Evolutionary conservation across 306 rosid genomes (phyloP).

Genomic region (Trifolium fragiferum): DNA sequence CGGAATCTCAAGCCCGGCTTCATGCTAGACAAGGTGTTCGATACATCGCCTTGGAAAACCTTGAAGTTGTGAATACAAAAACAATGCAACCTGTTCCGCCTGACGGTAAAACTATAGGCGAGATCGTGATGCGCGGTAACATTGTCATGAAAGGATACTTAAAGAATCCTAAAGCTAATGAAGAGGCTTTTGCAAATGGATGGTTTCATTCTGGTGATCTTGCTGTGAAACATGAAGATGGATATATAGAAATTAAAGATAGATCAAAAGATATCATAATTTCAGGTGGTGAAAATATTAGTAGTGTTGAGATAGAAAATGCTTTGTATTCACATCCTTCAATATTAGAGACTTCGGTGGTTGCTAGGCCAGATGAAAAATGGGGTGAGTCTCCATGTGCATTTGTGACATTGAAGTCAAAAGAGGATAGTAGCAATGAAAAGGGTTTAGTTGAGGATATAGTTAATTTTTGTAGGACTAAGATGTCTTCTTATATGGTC

Average conservation of each 20-base stretch:
- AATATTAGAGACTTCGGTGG: not conserved
- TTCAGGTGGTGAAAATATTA: constrained; percentile 1
- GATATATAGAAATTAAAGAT: not conserved
- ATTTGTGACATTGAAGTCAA: not conserved
- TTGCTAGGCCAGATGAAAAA: not conserved
- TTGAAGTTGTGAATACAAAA: not conserved
- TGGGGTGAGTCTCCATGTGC: constrained; percentile 14
- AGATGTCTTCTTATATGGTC: not conserved
- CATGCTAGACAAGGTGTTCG: not conserved
- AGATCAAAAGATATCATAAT: not conserved
- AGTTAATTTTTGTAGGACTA: not conserved
- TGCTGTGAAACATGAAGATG: constrained; percentile 8
- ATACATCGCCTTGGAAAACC: not conserved
- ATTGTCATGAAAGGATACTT: not conserved
- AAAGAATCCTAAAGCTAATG: not conserved
- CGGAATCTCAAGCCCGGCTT: not conserved
- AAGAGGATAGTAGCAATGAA: not conserved
- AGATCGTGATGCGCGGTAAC: not conserved
- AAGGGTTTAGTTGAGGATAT: not conserved
- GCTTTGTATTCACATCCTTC: not conserved
- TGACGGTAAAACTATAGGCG: not conserved
- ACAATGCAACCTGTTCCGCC: not conserved
- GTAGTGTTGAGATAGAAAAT: not conserved
- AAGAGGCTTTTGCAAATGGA: not conserved
- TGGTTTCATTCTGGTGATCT: not conserved